Evolutionary conservation across 2,329 filamentous ascomycete genomes (phyloP), one percentile per base, ranked within the genome.

Genomic region (Epichloe uncinata): DNA sequence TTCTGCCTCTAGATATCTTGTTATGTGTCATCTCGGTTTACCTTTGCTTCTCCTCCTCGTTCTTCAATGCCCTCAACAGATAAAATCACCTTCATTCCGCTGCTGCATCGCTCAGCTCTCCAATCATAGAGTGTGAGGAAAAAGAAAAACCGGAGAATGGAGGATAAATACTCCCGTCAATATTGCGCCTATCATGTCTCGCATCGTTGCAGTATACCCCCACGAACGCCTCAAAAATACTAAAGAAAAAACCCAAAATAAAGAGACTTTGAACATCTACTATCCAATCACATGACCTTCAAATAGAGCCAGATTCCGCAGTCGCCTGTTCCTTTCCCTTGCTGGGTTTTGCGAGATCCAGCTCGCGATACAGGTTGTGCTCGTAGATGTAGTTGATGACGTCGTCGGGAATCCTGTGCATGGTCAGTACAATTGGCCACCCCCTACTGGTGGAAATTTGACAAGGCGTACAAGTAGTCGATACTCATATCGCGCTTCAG

Each of bases 401-500:
- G 3, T 80, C 79, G 41, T 82, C 78, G 0, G 87, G 87, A 35
- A 81, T 68, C 15, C 64, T 67, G 50, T 9, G 20, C 13, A 38
- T 5, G 34, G 36, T 51, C 22, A 53, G 38, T 8, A 11, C 11
- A 13, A 44, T 4, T 13, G 33, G n/a, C 20, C 42, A 30, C 20
- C 9, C 8, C 5, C 5, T 6, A 16, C 6, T 26, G 36, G 16
- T 22, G 15, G 13, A 40, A 18, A 11, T 38, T 34, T 5, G n/a
- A 20, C 11, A 12, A 15, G 12, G 58, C 63, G 50, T 50, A 66
- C 63, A 66, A 59, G 61, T 90, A 91, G 55, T 85, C 79, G 45
- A 94, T 85, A 57, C 84, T 89, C 82, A 93, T 85, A 55, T 88
- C 81, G 60, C 85, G 77, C 60, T 85, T 79, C 35, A 90, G 66